Base-by-base conservation (phyloP, 2,329 filamentous ascomycete genomes). In the Claviceps monticola region DNA sequence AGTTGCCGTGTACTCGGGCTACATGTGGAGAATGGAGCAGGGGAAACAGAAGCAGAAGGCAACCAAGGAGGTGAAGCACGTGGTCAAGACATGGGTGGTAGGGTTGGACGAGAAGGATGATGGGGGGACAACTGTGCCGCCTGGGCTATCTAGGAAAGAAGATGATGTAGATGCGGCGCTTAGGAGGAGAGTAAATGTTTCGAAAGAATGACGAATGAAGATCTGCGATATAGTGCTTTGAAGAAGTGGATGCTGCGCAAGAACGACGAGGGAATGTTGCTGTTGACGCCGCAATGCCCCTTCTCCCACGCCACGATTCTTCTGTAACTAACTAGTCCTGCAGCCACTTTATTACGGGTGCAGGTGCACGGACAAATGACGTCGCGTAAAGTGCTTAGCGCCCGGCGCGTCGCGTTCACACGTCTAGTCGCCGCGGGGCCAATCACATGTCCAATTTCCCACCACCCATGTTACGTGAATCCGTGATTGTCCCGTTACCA, bases 1-100 rank as follows among this genome's bases (percentile, higher is more conserved):
- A 64, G 84, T 91, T 1, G 82, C 78, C 1, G 82, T 93, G 5
- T 91, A 91, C 61, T 76, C 77, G 7, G 84, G 82, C 4, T 93
- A 89, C 61, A 73, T 88, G 45, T 80, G 84, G 71, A 79, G 84
- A 55, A 74, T 90, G 59, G 73, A 75, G 1, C 76, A 88, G 58
- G 83, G 83, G 1, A 86, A 83, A 63, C 72, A 73, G 56, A 78
- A 74, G 56, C 81, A 85, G 56, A 74, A 71, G 53, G 74, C 72
- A 52, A 70, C 74, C 43, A 75, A 74, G 39, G 86, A 89, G 66
- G 73, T 78, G 17, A 86, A 81, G 65, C 72, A 86, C 61, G 76
- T 91, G 29, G 68, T 86, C 17, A 75, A 84, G 56, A 88, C 81
- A 2, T 90, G 86, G 86, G 75, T 85, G 0, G 68, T 84, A 45